Base-by-base conservation (phyloP, 2,329 filamentous ascomycete species). In the Drechslerella coelobrocha region DNA sequence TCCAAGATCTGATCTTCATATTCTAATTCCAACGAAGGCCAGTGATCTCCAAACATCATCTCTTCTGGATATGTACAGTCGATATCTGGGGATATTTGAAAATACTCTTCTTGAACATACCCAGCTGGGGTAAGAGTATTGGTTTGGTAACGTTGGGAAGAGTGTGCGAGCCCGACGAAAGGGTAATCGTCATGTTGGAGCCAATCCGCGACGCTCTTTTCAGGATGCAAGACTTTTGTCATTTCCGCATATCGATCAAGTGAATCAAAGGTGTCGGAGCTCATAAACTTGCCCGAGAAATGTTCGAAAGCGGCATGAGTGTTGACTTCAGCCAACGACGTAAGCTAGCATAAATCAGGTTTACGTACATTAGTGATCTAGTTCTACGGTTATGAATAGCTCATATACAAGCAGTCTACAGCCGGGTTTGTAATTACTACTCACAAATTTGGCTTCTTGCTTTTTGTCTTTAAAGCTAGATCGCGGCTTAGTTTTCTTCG, bases 171-270 rank as follows among this genome's bases (percentile, higher is more conserved):
- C 24, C 17, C 23, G 6, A 26, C 34, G 21, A 24, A 41, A 0
- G 62, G 55, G 0, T 37, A 14, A 17, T 55, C 45, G n/a, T 7
- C n/a, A 23, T 34, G 21, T 6, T 9, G 34, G 3, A 68, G 21
- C 62, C 62, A 68, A 2, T 52, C 41, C 5, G n/a, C 5, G 12
- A 60, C 27, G 5, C 41, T 17, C 5, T 19, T 3, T 29, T 43
- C n/a, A 12, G 62, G 62, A 8, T 68, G 48, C n/a, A 68, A 4
- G 21, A 68, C 48, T 26, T 56, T 19, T 14, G 59, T 61, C 41
- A 56, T 34, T 7, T n/a, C 39, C 0, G n/a, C 9, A 17, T 51
- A 68, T 14, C 19, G 51, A 5, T 39, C 27, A 5, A 21, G 26
- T 21, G 9, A 12, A 48, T 48, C 12, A 23, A 31, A 14, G 10